Conservation (phyloP, 73 alveolate genomes). For the Paramecium biaurelia region DNA sequence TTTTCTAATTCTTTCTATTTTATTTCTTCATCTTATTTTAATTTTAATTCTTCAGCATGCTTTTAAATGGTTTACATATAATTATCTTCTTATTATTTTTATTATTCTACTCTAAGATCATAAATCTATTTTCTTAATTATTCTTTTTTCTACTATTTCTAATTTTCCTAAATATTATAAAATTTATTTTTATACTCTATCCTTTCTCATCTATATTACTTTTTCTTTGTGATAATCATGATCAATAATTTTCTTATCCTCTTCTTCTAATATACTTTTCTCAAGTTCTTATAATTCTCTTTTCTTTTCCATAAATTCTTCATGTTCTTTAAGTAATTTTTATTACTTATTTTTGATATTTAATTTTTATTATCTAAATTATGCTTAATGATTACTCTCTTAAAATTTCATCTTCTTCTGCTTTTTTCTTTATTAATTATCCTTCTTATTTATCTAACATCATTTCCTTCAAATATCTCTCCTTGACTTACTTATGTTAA, state of each 20-base stretch:
- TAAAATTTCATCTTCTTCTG: constrained; percentile 8
- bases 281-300: not conserved
- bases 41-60: not conserved
- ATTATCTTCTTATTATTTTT: constrained; percentile 19
- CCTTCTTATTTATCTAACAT: constrained; percentile 22
- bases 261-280: not conserved
- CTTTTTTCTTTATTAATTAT: not conserved
- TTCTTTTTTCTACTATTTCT: not conserved
- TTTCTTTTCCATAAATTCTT: not conserved
- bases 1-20: constrained; percentile 1
- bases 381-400: not conserved
- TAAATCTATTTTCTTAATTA: not conserved
- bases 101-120: constrained; percentile 8
- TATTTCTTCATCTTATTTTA: constrained; percentile 19
- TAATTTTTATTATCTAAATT: not conserved
- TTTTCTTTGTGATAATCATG: constrained; percentile 7
- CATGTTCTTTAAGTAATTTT: constrained; percentile 30
- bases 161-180: not conserved
- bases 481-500: not conserved
- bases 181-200: not conserved
- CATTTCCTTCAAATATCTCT: not conserved
- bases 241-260: not conserved
- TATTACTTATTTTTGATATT: not conserved
- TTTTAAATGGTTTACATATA: not conserved
- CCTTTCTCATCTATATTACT: constrained; percentile 26